Base-by-base conservation (phyloP, 805 yeast genomes). In the Tetrapisispora iriomotensis region DNA sequence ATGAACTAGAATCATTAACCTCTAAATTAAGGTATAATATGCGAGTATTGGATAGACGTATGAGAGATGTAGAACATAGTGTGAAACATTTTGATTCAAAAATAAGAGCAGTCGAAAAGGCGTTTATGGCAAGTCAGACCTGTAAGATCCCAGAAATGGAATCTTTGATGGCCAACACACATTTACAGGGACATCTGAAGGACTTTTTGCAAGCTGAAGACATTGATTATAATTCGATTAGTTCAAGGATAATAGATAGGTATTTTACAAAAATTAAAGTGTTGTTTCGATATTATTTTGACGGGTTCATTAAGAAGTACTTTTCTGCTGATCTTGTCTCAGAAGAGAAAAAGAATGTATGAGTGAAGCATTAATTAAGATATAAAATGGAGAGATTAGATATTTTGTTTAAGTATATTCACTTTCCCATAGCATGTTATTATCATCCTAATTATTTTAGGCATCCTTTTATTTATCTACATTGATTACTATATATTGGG, bases 1-100 rank as follows among this genome's bases (percentile, higher is more conserved):
- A 60, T 20, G 81, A 77, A 43, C 61, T 77, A 14, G 73, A 71
- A 37, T 71, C 78, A 8, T 60, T 75, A 37, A 71, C 74, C 25
- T 77, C 83, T 3, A 65, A 79, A 44, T 55, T 82, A 37, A 74
- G 75, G 47, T 82, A 82, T 54, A 90, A 82, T 51, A 62, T 77
- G 33, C 60, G 82, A 17, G 62, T 78, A 30, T 56, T 82, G 23
- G 70, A 70, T 24, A 70, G 72, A 18, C 77, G 81, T 47, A 70
- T 82, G 34, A 69, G 74, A 32, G 92, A 82, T 48, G 79, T 81
- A 7, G 83, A 79, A 48, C 78, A 77, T 21, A 69, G 77, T 33
- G 67, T 75, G 40, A 62, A 66, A 34, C 54, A 66, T 27, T 74
- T 75, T 56, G 61, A 60, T 33, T 29, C 39, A 2, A 59, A 58